Percentiles rank a stretch among this genome's conserved stretches.
Conservation (phyloP, 164 flowering plant genomes). For the Nymphaea colorata region DNA sequence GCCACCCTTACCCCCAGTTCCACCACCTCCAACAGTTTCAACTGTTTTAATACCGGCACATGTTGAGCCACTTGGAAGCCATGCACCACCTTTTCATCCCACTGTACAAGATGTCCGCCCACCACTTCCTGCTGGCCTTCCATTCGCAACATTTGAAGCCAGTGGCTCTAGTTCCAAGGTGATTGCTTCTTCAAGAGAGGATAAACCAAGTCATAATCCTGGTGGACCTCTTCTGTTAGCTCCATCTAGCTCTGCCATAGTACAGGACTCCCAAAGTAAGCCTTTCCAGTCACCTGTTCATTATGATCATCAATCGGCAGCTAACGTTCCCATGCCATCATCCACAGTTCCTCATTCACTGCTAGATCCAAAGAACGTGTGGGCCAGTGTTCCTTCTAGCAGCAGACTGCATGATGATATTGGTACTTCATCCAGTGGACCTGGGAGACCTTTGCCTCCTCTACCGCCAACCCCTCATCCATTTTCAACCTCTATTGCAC, state of each 20-base stretch:
- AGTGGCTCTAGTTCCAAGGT: conserved; percentile 13
- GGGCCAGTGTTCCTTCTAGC: conserved; percentile 33
- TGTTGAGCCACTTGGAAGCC: conserved; percentile 28
- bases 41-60: conserved; percentile 32
- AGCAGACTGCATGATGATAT: conserved; percentile 16
- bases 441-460: conserved; percentile 69
- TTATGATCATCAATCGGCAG: conserved; percentile 34
- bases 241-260: conserved; percentile 8
- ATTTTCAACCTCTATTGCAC: conserved; percentile 27
- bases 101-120: conserved; percentile 31
- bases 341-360: conserved; percentile 21
- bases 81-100: conserved; percentile 36
- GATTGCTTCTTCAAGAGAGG: conserved; percentile 12
- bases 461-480: conserved; percentile 96
- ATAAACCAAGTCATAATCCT: conserved; percentile 9
- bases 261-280: conserved; percentile 11
- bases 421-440: conserved; percentile 28
- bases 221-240: conserved; percentile 5
- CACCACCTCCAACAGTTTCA: conserved; percentile 54
- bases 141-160: conserved; percentile 26
- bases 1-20: conserved; percentile 88
- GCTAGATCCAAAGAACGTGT: conserved; percentile 36
- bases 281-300: conserved; percentile 35
- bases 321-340: conserved; percentile 18
- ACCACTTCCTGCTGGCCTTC: conserved; percentile 27